Base-by-base conservation (phyloP, 2,329 filamentous ascomycete genomes). In the Scopulariopsis brevicaulis region DNA sequence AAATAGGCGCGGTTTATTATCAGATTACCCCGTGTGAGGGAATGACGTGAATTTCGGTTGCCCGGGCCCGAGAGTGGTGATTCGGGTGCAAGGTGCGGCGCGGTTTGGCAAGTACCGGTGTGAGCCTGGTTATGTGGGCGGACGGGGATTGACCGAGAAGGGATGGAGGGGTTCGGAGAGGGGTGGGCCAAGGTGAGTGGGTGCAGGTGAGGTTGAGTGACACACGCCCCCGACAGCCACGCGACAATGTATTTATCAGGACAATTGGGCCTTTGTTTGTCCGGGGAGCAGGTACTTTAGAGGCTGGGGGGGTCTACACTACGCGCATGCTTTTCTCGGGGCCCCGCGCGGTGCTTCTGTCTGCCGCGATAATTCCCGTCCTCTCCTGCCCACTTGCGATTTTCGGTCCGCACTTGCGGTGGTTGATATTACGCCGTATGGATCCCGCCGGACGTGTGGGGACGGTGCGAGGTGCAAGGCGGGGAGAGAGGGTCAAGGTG, bases 1-100 rank as follows among this genome's bases (percentile, higher is more conserved):
- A 57, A 57, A 57, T 57, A 57, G 55, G 55, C 55, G 55, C 55
- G 55, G 32, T 57, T 25, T 57, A 57, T 53, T 57, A 57, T 57
- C 55, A 57, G 55, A 57, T 57, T 57, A 57, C 35, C 55, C 55
- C 32, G 28, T 46, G 46, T n/a, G 40, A n/a, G 51, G 24, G 51
- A 32, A 57, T 57, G 55, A 57, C 55, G 55, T 52, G 55, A 57
- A 57, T 25, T 40, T 57, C 55, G 55, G 46, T 57, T 52, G 55
- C 28, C 28, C 55, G 28, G 55, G 28, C 28, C 55, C 55, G 55
- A 57, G 52, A 57, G 55, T 57, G 46, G 35, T 35, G 55, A 57
- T 57, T 52, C 32, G 25, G 55, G 55, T 22, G 46, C 32, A 56
- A 14, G 46, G 28, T 32, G 28, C 28, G 10, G 46, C 20, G 46